Percentiles rank a stretch among this genome's conserved stretches.
Evolutionary conservation across 495 filamentous ascomycete species (phyloP).

Genomic region (Penicillium taxi): DNA sequence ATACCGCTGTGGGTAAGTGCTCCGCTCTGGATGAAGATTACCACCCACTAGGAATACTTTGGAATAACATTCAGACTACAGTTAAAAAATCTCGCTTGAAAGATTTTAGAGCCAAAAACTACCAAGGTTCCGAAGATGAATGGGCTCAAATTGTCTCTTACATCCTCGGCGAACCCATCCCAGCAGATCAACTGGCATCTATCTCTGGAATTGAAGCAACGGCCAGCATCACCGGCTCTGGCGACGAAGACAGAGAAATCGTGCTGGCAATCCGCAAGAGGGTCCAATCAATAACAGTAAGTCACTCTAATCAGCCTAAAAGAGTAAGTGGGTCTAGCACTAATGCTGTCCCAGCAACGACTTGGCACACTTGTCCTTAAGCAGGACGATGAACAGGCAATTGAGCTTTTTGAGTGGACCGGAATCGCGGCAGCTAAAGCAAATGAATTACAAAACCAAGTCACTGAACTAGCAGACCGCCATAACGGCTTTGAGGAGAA

Average conservation of each 20-base stretch:
- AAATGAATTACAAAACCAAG: conserved; percentile 34
- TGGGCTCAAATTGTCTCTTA: conserved; percentile 46
- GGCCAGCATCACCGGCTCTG: conserved; percentile 23
- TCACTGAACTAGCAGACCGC: conserved; percentile 40
- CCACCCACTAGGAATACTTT: conserved; percentile 8
- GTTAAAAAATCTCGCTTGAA: conserved; percentile 41
- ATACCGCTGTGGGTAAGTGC: conserved; percentile 46
- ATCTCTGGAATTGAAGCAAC: conserved; percentile 27
- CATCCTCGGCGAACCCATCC: conserved; percentile 21
- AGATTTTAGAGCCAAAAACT: conserved; percentile 44
- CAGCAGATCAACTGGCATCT: conserved; percentile 7
- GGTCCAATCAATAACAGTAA: conserved; percentile 49
- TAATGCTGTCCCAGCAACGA: conserved; percentile 45
- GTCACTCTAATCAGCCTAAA: conserved; percentile 4
- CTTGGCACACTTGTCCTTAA: conserved; percentile 58
- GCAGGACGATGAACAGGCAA: conserved; percentile 53
- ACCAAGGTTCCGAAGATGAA: conserved; percentile 45
- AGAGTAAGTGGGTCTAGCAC: no score
- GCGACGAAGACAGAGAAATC: conserved; percentile 30
- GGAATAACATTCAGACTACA: no score
- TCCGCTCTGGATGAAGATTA: conserved; percentile 3
- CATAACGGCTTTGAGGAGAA: conserved; percentile 37
- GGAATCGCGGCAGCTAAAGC: conserved; percentile 41
- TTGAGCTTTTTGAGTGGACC: conserved; percentile 70
- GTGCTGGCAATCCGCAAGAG: conserved; percentile 48